These are phyloP conservation scores for Massarina eburnea DNA, from an alignment of 2,329 filamentous ascomycete genomes.

Conservation along the genomic window DNA sequence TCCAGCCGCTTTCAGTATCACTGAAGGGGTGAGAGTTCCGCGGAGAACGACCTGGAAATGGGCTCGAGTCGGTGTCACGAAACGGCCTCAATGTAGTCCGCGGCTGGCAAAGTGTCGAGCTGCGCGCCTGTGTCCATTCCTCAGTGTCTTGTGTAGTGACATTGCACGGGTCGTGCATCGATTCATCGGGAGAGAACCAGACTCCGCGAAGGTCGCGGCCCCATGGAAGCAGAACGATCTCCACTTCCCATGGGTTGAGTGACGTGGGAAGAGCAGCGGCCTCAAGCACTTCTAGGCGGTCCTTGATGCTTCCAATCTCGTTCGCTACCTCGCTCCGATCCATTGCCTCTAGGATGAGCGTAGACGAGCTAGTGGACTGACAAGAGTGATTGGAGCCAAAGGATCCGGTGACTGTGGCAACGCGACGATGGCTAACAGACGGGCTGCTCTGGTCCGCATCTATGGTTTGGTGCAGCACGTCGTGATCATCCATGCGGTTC, in stretches of 20 bases:
- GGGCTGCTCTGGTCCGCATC: slow-evolving; percentile 32
- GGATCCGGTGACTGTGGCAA: slow-evolving; percentile 38
- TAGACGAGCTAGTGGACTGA: slow-evolving; percentile 42
- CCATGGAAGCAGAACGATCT: slow-evolving; percentile 76
- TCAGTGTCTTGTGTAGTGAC: slow-evolving; percentile 47
- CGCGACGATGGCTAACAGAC: slow-evolving; percentile 29
- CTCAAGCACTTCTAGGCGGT: slow-evolving; percentile 57
- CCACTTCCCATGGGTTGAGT: slow-evolving; percentile 69
- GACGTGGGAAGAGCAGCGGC: slow-evolving; percentile 61
- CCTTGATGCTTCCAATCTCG: slow-evolving; percentile 52
- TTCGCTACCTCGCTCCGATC: slow-evolving; percentile 44
- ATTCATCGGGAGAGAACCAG: slow-evolving; percentile 52
- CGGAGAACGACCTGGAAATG: slow-evolving; percentile 13
- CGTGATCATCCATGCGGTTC: slow-evolving; percentile 49
- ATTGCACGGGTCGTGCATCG: slow-evolving; percentile 37
- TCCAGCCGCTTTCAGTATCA: slow-evolving; percentile 50
- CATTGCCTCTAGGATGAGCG: slow-evolving; percentile 38
- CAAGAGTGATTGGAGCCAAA: slow-evolving; percentile 45
- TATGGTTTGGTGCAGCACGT: slow-evolving; percentile 35
- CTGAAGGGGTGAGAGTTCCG: slow-evolving; percentile 21
- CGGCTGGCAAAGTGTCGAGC: slow-evolving; percentile 14
- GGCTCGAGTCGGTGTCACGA: slow-evolving; percentile 30
- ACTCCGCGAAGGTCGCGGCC: slow-evolving; percentile 55
- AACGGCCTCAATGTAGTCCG: slow-evolving; percentile 5
- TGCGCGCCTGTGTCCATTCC: slow-evolving; percentile 49